Evolutionary conservation across 129 eudicot species (phyloP).

Genomic region (Flaveria bidentis): DNA sequence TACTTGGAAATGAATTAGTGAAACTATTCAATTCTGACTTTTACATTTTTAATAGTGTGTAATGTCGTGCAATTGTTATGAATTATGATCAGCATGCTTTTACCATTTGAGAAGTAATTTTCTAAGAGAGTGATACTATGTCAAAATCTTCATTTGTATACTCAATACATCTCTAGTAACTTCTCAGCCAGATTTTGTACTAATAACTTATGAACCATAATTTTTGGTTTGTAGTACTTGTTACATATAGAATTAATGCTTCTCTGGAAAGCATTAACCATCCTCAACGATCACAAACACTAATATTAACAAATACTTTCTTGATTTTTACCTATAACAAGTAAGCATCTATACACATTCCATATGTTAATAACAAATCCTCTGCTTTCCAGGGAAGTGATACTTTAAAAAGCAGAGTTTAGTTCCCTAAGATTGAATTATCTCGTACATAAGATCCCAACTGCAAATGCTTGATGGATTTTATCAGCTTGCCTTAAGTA

Average conservation of each 20-base stretch:
- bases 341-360: neutral
- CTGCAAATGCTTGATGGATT: neutral
- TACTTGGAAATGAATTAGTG: neutral
- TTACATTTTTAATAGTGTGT: neutral
- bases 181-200: neutral
- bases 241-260: neutral
- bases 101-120: slow-evolving; percentile 6
- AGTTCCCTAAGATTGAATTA: neutral
- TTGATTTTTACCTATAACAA: neutral
- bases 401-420: neutral
- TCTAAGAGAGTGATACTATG: neutral
- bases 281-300: neutral
- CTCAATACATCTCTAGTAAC: neutral
- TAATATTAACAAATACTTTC: neutral
- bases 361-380: neutral
- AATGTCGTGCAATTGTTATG: neutral
- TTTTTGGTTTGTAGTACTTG: neutral
- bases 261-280: neutral
- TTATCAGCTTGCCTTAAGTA: neutral
- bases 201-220: neutral
- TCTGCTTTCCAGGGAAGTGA: neutral
- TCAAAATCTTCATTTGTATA: neutral
- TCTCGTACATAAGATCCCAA: slow-evolving; percentile 9
- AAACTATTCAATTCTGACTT: neutral
- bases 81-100: slow-evolving; percentile 1